phyloP scores from a whole-genome alignment of 176 grass and related monocot genomes.

The Pharus latifolius region DNA sequence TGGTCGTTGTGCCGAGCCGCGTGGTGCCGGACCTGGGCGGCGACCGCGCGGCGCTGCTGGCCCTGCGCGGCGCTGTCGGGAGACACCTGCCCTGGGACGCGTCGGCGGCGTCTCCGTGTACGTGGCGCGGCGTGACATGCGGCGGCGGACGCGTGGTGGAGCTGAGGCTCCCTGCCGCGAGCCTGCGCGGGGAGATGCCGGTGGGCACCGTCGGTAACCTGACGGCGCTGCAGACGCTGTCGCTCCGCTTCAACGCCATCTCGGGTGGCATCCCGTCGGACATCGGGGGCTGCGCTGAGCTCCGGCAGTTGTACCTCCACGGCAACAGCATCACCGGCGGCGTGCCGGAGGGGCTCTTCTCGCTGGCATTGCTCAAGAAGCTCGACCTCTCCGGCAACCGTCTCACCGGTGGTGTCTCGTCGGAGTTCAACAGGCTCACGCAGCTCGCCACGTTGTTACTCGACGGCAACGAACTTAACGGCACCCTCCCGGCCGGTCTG shows the following conservation, averaged over 20 bases:
- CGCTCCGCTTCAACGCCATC: slow-evolving; percentile 59
- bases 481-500: slow-evolving; percentile 25
- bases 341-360: slow-evolving; percentile 45
- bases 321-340: slow-evolving; percentile 33
- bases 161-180: slow-evolving; percentile 37
- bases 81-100: slow-evolving; percentile 27
- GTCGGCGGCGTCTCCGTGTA: slow-evolving; percentile 22
- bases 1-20: background rate
- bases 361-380: slow-evolving; percentile 35
- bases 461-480: slow-evolving; percentile 29
- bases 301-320: slow-evolving; percentile 17
- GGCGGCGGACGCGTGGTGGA: slow-evolving; percentile 26
- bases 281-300: slow-evolving; percentile 27
- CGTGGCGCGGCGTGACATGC: slow-evolving; percentile 52
- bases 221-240: slow-evolving; percentile 51
- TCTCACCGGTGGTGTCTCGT: slow-evolving; percentile 33
- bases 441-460: slow-evolving; percentile 34
- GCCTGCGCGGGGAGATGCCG: slow-evolving; percentile 30
- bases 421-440: slow-evolving; percentile 30
- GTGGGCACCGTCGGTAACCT: slow-evolving; percentile 61
- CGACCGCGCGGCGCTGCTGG: slow-evolving; percentile 51
- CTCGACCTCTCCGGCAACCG: slow-evolving; percentile 38
- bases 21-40: slow-evolving; percentile 13
- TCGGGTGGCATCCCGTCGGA: slow-evolving; percentile 48
- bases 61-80: slow-evolving; percentile 4